Base-by-base conservation (phyloP, 495 filamentous ascomycete species). In the Daldinia concentrica region DNA sequence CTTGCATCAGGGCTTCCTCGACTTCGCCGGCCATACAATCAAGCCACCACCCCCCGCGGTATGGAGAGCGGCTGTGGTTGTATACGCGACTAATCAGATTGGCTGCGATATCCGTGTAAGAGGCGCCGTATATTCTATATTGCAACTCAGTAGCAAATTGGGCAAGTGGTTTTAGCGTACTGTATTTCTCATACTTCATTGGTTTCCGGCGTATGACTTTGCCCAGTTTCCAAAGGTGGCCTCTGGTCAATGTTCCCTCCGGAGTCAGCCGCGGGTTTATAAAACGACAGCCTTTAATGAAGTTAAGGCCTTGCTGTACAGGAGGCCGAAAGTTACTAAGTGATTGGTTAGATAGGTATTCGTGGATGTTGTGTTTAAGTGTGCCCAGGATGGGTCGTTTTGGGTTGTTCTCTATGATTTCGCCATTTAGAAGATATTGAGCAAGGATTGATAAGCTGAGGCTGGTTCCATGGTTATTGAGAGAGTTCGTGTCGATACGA, bases 281-380 rank as follows among this genome's bases (percentile, higher is more conserved):
- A 45, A 80, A 77, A 29, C 78, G 76, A 58, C 78, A 80, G 58
- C 74, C 75, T 41, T 75, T 78, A 34, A 77, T 80, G 58, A 80
- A 80, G 12, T 73, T 78, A 0, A 77, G 74, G 1, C 60, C 64
- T 24, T 73, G 61, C n/a, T 73, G 57, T 37, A 74, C 41, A 4
- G 78, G 76, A 9, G 74, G 66, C n/a, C 65, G 72, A 41, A 80
- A 76, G 29, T 56, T 74, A 48, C 36, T 43, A 26, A 80, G 73
- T 0, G 71, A 68, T 36, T 72, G 73, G 27, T 72, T 67, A 22
- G 70, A 64, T 1, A 80, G 43, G 41, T 72, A 80, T 36, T 76
- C 58, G 22, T 73, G 67, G 55, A 78, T 62, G 56, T 67, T 73
- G 32, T 75, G 60, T 30, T 56, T 64, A 39, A 71, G 66, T 15